Percentiles rank a stretch among this genome's conserved stretches.
Conservation (phyloP, 2,329 filamentous ascomycete genomes). For the Fusarium sp. region DNA sequence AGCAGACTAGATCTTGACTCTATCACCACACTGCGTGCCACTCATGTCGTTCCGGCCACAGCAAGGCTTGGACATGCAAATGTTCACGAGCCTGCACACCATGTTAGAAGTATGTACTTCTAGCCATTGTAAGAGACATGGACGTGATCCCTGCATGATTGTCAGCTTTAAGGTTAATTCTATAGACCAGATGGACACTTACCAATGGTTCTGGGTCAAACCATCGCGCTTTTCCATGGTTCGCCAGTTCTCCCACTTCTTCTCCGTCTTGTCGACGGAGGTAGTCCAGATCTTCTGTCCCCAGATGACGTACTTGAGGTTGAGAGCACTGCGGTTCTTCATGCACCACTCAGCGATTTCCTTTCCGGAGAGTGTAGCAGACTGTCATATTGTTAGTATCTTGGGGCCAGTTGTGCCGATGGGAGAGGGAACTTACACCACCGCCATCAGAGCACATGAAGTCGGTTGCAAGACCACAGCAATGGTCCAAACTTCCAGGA, state of each 20-base stretch:
- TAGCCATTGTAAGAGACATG: conserved; percentile 45
- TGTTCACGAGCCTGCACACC: not conserved
- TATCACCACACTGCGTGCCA: not conserved
- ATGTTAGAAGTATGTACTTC: not conserved
- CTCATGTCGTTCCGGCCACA: not conserved
- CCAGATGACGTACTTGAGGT: conserved; percentile 63
- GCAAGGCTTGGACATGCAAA: not conserved
- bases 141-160: conserved; percentile 40
- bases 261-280: conserved; percentile 49
- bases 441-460: conserved; percentile 54
- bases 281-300: conserved; percentile 61
- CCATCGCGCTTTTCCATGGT: conserved; percentile 55
- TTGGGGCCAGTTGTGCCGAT: not conserved
- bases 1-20: not conserved
- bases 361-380: conserved; percentile 52
- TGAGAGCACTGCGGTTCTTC: conserved; percentile 54
- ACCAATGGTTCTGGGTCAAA: conserved; percentile 59
- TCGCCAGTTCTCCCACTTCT: conserved; percentile 56
- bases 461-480: conserved; percentile 53
- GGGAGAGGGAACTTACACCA: conserved; percentile 46
- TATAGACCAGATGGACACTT: conserved; percentile 3
- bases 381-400: conserved; percentile 36
- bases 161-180: not conserved
- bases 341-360: conserved; percentile 62
- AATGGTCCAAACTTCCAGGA: conserved; percentile 51